Base-by-base conservation (phyloP, 2,329 filamentous ascomycete genomes). In the Zymoseptoria pseudotritici region DNA sequence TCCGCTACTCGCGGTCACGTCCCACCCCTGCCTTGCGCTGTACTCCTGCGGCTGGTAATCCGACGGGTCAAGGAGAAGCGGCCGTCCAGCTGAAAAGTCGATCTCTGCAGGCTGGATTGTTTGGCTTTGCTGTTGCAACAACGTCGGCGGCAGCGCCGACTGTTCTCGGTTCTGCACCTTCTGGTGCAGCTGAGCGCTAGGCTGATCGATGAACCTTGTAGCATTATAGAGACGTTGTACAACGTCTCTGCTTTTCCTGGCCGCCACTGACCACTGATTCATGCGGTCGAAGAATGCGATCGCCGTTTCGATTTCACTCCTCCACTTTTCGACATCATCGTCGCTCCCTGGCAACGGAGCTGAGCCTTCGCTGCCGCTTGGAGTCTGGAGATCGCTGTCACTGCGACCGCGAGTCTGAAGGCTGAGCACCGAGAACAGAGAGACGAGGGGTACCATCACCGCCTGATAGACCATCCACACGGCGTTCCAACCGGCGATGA, bases 401-500 rank as follows among this genome's bases (percentile, higher is more conserved):
- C 31, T 55, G 1, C 62, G 56, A 1, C 36, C 4, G 7, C 7
- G 36, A 46, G 36, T n/a, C 6, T 61, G 60, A 26, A 64, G 54
- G 0, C 65, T 65, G 10, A 71, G 57, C 5, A 67, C 61, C 1
- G 69, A 66, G 71, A 91, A 90, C 11, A 92, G 78, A 21, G 84
- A 87, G 10, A 93, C 82, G 1, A 93, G 80, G 0, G 89, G 89
- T 8, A 92, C 85, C 86, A 92, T 89, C 63, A 84, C 85, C 0
- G 89, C 88, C 72, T 92, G 89, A 75, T 90, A 92, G 61, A 90
- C 82, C 74, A 91, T 87, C 88, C 88, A 91, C 2, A 89, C 88
- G 0, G 86, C 89, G 71, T 90, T 90, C 89, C 88, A 92, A 8
- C 88, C 88, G 0, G 84, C 85, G 76, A 92, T 89, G 69, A 91